phyloP scores from a whole-genome alignment of 2,329 filamentous ascomycete genomes.

The Thielaviopsis punctulata region DNA sequence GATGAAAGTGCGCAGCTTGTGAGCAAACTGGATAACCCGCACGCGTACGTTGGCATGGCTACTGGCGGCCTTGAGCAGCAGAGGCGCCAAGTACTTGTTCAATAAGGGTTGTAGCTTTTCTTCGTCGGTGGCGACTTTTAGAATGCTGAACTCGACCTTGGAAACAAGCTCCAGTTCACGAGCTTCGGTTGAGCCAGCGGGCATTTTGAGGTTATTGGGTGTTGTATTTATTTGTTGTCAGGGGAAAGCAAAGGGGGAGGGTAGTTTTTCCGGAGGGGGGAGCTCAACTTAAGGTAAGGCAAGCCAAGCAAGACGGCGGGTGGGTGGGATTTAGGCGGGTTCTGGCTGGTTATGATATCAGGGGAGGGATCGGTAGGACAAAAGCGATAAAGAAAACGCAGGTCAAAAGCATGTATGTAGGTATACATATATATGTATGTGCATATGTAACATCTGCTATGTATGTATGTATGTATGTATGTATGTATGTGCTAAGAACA shows the following conservation, averaged over 20 bases:
- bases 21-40: slow-evolving; percentile 41
- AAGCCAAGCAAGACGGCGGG: not conserved
- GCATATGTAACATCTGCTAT: too few relatives aligned
- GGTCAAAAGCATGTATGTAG: too few relatives aligned
- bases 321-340: not conserved
- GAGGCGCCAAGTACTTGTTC: slow-evolving; percentile 59
- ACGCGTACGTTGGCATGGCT: slow-evolving; percentile 64
- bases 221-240: not conserved
- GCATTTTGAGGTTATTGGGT: slow-evolving; percentile 17
- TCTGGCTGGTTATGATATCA: not conserved
- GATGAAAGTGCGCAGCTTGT: slow-evolving; percentile 37
- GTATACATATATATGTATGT: too few relatives aligned
- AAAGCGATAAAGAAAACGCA: not conserved
- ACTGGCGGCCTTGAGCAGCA: slow-evolving; percentile 75
- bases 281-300: not conserved
- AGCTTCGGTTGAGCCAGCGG: slow-evolving; percentile 32
- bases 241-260: not conserved
- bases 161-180: slow-evolving; percentile 68
- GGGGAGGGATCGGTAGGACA: not conserved
- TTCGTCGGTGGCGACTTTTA: slow-evolving; percentile 65
- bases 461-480: too few relatives aligned
- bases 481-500: too few relatives aligned
- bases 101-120: slow-evolving; percentile 64
- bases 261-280: not conserved
- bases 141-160: slow-evolving; percentile 69